Conservation (phyloP, 345 rosid genomes). For the Anastatica hierochuntica region DNA sequence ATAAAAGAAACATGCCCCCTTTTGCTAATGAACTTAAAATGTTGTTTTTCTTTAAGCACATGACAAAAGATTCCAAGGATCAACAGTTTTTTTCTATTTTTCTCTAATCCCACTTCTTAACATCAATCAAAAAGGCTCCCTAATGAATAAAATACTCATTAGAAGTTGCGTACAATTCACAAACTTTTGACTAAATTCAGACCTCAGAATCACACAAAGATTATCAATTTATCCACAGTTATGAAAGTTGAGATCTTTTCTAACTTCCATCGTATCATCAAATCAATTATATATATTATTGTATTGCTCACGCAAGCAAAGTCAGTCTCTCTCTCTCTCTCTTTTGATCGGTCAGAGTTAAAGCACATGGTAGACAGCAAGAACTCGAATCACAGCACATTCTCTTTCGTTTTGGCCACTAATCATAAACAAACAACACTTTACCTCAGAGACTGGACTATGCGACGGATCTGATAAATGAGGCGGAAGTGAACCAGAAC, state of each 20-base stretch:
- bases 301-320: background rate
- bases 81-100: constrained; percentile 23
- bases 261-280: constrained; percentile 10
- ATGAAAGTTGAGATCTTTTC: constrained; percentile 10
- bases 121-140: constrained; percentile 22
- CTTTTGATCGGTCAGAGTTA: constrained; percentile 22
- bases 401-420: constrained; percentile 5
- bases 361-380: constrained; percentile 32
- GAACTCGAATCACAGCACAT: constrained; percentile 18
- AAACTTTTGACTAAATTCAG: constrained; percentile 25
- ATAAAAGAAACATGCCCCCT: constrained; percentile 17
- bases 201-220: constrained; percentile 27
- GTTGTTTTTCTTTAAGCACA: constrained; percentile 14
- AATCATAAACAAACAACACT: constrained; percentile 1
- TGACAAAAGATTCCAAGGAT: constrained; percentile 28
- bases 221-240: constrained; percentile 8
- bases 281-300: background rate
- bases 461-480: constrained; percentile 96
- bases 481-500: constrained; percentile 76
- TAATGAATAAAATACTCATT: constrained; percentile 12
- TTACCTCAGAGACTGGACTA: constrained; percentile 91
- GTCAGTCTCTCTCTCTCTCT: constrained; percentile 7
- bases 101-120: constrained; percentile 33
- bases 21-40: background rate
- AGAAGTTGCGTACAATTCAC: constrained; percentile 14